A percentile compares a stretch with the other conserved stretches of the same genome.
Conservation (phyloP, 1,284 basidiomycete genomes). For the Lignosus rhinocerotis region DNA sequence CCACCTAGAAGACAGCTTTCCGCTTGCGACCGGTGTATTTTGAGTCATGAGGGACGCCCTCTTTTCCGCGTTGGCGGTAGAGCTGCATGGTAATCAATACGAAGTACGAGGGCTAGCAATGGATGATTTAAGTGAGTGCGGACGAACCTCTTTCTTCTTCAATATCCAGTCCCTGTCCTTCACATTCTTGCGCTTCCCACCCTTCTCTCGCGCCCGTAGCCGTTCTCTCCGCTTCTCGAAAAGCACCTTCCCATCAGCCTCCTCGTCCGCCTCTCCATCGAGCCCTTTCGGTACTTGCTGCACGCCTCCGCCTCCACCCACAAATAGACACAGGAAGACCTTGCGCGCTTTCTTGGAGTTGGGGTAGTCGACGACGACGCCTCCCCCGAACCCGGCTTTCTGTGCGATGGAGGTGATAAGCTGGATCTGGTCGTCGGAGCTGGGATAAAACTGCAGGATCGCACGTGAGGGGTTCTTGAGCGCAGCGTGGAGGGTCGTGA, state of each 20-base stretch:
- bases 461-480: constrained; percentile 92
- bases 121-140: background rate
- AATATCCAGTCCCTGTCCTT: constrained; percentile 82
- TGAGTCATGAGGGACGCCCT: constrained; percentile 76
- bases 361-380: constrained; percentile 95
- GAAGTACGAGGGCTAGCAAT: background rate
- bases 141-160: constrained; percentile 76
- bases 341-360: constrained; percentile 95
- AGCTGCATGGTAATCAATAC: constrained; percentile 44
- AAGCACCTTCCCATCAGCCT: constrained; percentile 47
- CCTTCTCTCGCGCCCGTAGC: constrained; percentile 51
- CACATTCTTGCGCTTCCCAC: constrained; percentile 62
- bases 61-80: constrained; percentile 80
- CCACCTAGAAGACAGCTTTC: constrained; percentile 58
- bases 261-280: constrained; percentile 60
- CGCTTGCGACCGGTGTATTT: constrained; percentile 82
- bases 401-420: constrained; percentile 94
- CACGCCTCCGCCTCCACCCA: constrained; percentile 66
- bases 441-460: constrained; percentile 95
- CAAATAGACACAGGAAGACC: constrained; percentile 87
- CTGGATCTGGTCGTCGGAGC: constrained; percentile 93
- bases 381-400: constrained; percentile 95
- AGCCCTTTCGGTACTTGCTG: constrained; percentile 74
- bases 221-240: constrained; percentile 69
- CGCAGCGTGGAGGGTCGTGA: constrained; percentile 93